Conservation (phyloP, 2,329 filamentous ascomycete genomes). For the Nigrospora osmanthi region DNA sequence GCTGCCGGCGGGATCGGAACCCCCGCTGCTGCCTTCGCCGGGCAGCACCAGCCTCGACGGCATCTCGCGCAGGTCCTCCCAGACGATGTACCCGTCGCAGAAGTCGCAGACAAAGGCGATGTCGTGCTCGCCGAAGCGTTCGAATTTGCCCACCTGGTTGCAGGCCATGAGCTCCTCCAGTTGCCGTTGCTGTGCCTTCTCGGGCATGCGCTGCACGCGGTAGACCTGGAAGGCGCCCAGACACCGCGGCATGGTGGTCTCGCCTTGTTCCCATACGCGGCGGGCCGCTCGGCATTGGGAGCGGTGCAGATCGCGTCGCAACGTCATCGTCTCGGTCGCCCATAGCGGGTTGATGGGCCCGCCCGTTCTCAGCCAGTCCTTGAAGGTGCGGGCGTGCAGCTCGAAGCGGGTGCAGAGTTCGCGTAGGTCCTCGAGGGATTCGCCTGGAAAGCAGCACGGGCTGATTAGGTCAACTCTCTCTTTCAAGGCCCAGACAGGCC, state of each 20-base stretch:
- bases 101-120: constrained; percentile 54
- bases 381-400: constrained; percentile 40
- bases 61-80: constrained; percentile 47
- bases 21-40: too few relatives aligned
- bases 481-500: too few relatives aligned
- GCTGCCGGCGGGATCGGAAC: neutral
- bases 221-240: constrained; percentile 49
- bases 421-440: constrained; percentile 43
- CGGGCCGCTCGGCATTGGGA: constrained; percentile 49
- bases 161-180: constrained; percentile 43
- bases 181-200: constrained; percentile 10
- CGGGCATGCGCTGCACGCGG: constrained; percentile 33
- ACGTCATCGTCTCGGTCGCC: constrained; percentile 41
- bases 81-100: constrained; percentile 52
- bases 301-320: constrained; percentile 45
- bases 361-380: constrained; percentile 45
- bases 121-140: constrained; percentile 45
- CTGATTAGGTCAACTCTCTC: constrained; percentile 13
- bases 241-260: constrained; percentile 39
- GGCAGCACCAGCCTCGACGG: constrained; percentile 24
- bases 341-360: constrained; percentile 49
- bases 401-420: constrained; percentile 35
- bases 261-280: constrained; percentile 45
- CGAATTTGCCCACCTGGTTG: constrained; percentile 45
- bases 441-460: constrained; percentile 25